Evolutionary conservation across 306 rosid species (phyloP).

Genomic region (Sphenostylis stenocarpa): DNA sequence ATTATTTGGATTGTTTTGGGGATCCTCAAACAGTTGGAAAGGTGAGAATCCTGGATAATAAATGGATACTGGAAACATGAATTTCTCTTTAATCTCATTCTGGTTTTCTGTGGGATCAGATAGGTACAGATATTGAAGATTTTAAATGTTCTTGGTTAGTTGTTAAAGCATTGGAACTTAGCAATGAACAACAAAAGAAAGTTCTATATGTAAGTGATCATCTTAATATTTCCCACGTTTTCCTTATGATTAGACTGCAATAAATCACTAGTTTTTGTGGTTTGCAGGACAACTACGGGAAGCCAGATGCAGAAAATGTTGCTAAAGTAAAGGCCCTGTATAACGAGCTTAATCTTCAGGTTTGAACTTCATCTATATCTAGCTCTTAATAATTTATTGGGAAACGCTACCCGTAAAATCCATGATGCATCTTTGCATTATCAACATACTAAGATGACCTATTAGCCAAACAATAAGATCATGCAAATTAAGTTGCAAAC

Average conservation of each 20-base stretch:
- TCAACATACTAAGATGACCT: constrained; percentile 1
- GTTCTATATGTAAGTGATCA: constrained; percentile 56
- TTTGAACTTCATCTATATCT: constrained; percentile 32
- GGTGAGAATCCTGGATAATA: constrained; percentile 45
- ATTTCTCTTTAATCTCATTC: constrained; percentile 31
- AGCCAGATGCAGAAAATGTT: constrained; percentile 58
- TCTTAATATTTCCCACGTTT: neutral
- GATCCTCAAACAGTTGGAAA: constrained; percentile 82
- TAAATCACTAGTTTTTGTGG: constrained; percentile 13
- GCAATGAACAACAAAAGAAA: constrained; percentile 74
- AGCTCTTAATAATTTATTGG: neutral
- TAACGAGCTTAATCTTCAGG: constrained; percentile 75
- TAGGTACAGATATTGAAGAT: constrained; percentile 98
- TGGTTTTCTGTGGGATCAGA: constrained; percentile 49
- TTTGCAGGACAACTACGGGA: constrained; percentile 80
- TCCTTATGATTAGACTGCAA: constrained; percentile 20
- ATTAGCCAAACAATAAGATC: neutral
- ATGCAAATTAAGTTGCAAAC: constrained; percentile 17
- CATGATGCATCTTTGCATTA: neutral
- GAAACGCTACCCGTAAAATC: neutral
- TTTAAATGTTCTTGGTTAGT: constrained; percentile 97
- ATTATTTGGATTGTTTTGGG: constrained; percentile 91
- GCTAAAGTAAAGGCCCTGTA: constrained; percentile 76
- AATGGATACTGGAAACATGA: neutral
- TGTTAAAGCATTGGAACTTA: constrained; percentile 80